Evolutionary conservation across 2,329 filamentous ascomycete genomes (phyloP).

Genomic region (Colletotrichum spaethianum): DNA sequence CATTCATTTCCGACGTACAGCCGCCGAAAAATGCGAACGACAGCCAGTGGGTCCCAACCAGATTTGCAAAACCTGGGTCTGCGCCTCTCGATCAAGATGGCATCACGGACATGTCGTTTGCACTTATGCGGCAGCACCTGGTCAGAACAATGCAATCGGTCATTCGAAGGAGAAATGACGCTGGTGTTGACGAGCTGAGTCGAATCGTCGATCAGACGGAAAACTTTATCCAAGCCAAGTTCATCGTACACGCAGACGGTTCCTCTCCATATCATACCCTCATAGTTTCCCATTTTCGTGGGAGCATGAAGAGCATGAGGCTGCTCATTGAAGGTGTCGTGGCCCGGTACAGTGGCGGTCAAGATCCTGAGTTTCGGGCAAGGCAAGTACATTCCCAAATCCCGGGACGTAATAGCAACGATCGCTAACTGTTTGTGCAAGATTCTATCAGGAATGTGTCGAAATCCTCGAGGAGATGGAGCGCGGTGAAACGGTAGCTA

Average conservation of each 20-base stretch:
- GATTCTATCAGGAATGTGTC: constrained; percentile 34
- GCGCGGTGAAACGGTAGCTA: constrained; percentile 35
- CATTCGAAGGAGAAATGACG: constrained; percentile 14
- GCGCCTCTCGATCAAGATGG: constrained; percentile 39
- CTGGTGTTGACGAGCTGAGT: constrained; percentile 18
- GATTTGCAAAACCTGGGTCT: constrained; percentile 40
- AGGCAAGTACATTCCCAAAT: constrained; percentile 1
- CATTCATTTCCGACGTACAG: constrained; percentile 35
- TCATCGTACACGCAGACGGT: constrained; percentile 28
- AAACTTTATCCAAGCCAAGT: constrained; percentile 28
- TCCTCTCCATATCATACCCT: constrained; percentile 4
- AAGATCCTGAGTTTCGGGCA: constrained; percentile 20
- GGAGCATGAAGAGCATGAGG: constrained; percentile 19
- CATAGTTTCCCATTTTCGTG: constrained; percentile 10
- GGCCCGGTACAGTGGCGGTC: background rate
- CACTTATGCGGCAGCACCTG: constrained; percentile 33
- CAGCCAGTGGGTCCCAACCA: constrained; percentile 40
- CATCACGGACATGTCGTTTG: constrained; percentile 43
- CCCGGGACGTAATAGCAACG: too few species aligned
- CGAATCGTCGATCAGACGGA: constrained; percentile 33
- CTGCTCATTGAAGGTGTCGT: constrained; percentile 11
- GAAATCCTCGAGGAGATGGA: constrained; percentile 42
- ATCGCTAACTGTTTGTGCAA: background rate
- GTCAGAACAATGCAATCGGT: constrained; percentile 22
- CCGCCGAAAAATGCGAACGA: constrained; percentile 41